Percentiles rank a stretch among this genome's conserved stretches.
Conservation (phyloP, 768 basidiomycete species). For the Rhizopogon vinicolor region DNA sequence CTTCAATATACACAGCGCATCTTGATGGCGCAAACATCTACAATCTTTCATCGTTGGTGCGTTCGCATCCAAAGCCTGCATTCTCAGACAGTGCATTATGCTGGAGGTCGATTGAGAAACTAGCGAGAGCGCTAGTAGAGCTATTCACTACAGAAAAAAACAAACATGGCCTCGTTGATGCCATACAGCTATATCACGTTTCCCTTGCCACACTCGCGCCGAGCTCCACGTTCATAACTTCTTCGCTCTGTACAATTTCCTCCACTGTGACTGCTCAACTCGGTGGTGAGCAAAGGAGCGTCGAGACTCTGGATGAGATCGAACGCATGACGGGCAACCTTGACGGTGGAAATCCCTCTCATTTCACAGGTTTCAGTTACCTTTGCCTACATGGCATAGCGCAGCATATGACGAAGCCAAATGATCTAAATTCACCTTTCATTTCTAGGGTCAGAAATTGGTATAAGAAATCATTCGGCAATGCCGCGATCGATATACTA, state of each 20-base stretch:
- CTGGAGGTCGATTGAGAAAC: background rate
- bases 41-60: background rate
- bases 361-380: background rate
- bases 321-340: background rate
- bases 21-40: background rate
- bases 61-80: background rate
- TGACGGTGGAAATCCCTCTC: background rate
- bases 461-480: background rate
- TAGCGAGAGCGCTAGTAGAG: background rate
- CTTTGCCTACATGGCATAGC: background rate
- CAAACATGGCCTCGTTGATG: background rate
- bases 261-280: background rate
- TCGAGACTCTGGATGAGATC: no score
- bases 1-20: background rate
- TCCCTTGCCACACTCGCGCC: background rate
- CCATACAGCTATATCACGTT: background rate
- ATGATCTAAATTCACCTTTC: no score
- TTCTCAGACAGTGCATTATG: background rate
- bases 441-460: background rate
- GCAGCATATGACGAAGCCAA: background rate
- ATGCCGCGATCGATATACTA: background rate
- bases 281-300: no score
- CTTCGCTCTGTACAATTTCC: background rate
- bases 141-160: background rate
- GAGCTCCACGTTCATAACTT: background rate